Evolutionary conservation across 2,329 filamentous ascomycete genomes (phyloP).

Genomic region (Pseudogymnoascus sp.): DNA sequence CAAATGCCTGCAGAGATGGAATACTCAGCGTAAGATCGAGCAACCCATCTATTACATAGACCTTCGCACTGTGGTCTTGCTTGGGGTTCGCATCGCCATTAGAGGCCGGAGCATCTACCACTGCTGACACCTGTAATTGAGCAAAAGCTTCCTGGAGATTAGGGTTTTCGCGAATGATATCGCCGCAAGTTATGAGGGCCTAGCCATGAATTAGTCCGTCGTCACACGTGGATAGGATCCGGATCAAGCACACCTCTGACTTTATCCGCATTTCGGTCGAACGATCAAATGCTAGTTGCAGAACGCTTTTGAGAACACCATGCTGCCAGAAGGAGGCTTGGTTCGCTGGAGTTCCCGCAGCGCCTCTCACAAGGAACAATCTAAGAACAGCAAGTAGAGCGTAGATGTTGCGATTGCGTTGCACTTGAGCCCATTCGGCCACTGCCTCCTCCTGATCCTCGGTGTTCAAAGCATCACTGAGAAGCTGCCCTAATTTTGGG

Average conservation of each 20-base stretch:
- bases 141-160: constrained; percentile 82
- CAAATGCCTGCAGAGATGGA: constrained; percentile 58
- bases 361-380: constrained; percentile 76
- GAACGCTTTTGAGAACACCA: constrained; percentile 67
- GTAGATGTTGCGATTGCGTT: constrained; percentile 85
- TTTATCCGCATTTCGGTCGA: constrained; percentile 68
- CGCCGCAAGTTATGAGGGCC: constrained; percentile 77
- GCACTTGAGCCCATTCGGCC: constrained; percentile 65
- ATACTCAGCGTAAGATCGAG: constrained; percentile 72
- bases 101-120: constrained; percentile 35
- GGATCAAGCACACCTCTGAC: constrained; percentile 52
- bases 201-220: constrained; percentile 27
- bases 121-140: constrained; percentile 66
- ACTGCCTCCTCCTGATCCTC: constrained; percentile 48
- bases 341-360: constrained; percentile 70
- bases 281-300: constrained; percentile 74
- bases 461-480: constrained; percentile 51
- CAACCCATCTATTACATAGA: constrained; percentile 90
- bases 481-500: constrained; percentile 58
- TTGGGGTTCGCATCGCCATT: constrained; percentile 31
- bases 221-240: background rate
- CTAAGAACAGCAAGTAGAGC: constrained; percentile 79
- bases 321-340: constrained; percentile 80
- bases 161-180: constrained; percentile 76
- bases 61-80: constrained; percentile 47